phyloP scores from a whole-genome alignment of 352 stramenopile species.

The Phytophthora palmivora region DNA sequence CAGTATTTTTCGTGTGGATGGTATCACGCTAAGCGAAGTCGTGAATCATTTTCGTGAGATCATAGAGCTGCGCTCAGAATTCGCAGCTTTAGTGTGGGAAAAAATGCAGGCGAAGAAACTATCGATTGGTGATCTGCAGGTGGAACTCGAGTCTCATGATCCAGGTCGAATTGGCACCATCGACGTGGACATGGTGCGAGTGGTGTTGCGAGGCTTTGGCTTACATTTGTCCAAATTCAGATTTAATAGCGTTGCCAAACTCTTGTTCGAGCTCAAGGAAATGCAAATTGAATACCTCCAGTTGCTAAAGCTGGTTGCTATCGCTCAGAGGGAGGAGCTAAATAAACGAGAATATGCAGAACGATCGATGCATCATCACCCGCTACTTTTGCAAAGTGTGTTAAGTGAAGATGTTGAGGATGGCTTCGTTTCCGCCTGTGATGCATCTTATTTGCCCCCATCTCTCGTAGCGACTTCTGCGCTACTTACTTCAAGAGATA shows the following conservation, averaged over 20 bases:
- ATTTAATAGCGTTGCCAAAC: slow-evolving; percentile 61
- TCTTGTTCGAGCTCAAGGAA: slow-evolving; percentile 51
- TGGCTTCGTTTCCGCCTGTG: neutral
- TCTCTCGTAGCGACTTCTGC: neutral
- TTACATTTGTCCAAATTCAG: slow-evolving; percentile 60
- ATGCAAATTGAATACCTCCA: slow-evolving; percentile 56
- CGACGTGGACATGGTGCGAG: slow-evolving; percentile 45
- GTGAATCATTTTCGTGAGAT: slow-evolving; percentile 66
- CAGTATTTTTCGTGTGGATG: slow-evolving; percentile 62
- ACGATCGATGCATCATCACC: slow-evolving; percentile 20
- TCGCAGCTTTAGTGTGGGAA: slow-evolving; percentile 32
- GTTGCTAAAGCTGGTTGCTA: slow-evolving; percentile 40
- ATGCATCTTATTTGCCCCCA: slow-evolving; percentile 13
- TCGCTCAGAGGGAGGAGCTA: slow-evolving; percentile 36
- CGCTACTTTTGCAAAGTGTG: slow-evolving; percentile 18
- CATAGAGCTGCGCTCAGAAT: slow-evolving; percentile 55
- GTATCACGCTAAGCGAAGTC: slow-evolving; percentile 51
- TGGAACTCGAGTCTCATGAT: slow-evolving; percentile 33
- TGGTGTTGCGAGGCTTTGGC: slow-evolving; percentile 43
- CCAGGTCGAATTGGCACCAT: slow-evolving; percentile 31
- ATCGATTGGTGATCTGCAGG: slow-evolving; percentile 38
- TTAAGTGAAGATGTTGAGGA: slow-evolving; percentile 20
- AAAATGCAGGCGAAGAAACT: slow-evolving; percentile 25
- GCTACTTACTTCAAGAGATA: neutral
- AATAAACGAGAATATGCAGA: neutral